These are phyloP conservation scores for Hirschfeldia incana DNA, from an alignment of 345 rosid species.

Conservation along the genomic window DNA sequence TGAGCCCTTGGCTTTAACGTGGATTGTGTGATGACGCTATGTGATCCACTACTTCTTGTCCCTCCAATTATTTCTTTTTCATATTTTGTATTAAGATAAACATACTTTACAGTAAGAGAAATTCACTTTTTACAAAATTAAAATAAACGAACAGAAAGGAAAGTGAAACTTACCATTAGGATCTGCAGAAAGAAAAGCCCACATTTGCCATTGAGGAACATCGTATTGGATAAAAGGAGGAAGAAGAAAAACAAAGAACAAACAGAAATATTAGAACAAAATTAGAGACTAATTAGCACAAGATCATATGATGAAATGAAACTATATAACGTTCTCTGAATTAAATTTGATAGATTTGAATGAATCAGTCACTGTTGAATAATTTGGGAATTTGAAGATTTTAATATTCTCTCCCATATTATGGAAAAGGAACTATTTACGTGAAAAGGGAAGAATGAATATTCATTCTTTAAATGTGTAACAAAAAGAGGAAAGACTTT, in stretches of 20 bases:
- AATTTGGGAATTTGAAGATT: conserved; percentile 8
- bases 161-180: conserved; percentile 71
- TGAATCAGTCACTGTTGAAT: conserved; percentile 1
- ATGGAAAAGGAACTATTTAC: conserved; percentile 9
- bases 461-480: conserved; percentile 31
- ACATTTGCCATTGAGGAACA: conserved; percentile 34
- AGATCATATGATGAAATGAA: background rate
- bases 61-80: conserved; percentile 17
- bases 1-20: conserved; percentile 20
- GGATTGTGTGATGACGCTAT: conserved; percentile 25
- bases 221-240: conserved; percentile 7
- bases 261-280: conserved; percentile 20
- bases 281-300: background rate
- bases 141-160: background rate
- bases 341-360: background rate
- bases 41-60: conserved; percentile 28
- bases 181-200: conserved; percentile 55
- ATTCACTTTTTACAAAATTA: background rate
- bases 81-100: background rate
- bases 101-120: background rate
- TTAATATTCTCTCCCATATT: conserved; percentile 1
- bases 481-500: conserved; percentile 17
- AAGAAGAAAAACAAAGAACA: background rate
- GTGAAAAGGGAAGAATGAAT: conserved; percentile 29
- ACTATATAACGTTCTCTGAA: background rate